phyloP scores from a whole-genome alignment of 345 rosid species.

The Anacardium occidentale region DNA sequence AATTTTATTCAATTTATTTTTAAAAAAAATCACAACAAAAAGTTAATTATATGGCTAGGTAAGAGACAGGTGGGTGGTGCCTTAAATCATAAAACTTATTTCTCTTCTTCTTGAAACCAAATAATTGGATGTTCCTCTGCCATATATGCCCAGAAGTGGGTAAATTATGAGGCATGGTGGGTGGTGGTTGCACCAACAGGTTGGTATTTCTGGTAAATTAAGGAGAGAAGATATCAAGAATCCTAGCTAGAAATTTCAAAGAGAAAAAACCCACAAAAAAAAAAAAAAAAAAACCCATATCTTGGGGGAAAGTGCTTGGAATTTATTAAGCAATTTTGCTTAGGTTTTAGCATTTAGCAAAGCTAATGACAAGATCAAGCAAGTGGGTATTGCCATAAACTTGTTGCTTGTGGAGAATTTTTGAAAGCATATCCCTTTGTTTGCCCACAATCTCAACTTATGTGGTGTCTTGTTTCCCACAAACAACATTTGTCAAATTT shows the following conservation, averaged over 20 bases:
- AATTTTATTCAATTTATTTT: too few relatives aligned
- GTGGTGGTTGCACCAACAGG: slow-evolving; percentile 25
- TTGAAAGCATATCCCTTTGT: slow-evolving; percentile 4
- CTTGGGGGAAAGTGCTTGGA: not conserved
- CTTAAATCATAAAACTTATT: not conserved
- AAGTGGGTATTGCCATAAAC: not conserved
- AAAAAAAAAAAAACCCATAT: too few relatives aligned
- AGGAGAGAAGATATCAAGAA: not conserved
- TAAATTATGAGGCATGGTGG: slow-evolving; percentile 29
- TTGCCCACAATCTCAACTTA: slow-evolving; percentile 5
- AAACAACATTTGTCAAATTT: not conserved
- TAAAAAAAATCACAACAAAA: too few relatives aligned
- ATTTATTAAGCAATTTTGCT: not conserved
- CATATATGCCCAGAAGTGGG: not conserved
- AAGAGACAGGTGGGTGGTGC: slow-evolving; percentile 10
- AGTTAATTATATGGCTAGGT: not conserved
- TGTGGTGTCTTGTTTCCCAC: not conserved
- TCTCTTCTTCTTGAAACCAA: not conserved
- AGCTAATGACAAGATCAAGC: not conserved
- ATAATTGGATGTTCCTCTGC: slow-evolving; percentile 7
- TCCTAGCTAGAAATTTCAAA: not conserved
- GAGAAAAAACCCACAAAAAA: too few relatives aligned
- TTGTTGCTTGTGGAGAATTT: not conserved
- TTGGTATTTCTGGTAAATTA: not conserved
- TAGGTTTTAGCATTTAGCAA: not conserved